phyloP scores from a whole-genome alignment of 768 basidiomycete genomes.

The Kwoniella heveanensis region DNA sequence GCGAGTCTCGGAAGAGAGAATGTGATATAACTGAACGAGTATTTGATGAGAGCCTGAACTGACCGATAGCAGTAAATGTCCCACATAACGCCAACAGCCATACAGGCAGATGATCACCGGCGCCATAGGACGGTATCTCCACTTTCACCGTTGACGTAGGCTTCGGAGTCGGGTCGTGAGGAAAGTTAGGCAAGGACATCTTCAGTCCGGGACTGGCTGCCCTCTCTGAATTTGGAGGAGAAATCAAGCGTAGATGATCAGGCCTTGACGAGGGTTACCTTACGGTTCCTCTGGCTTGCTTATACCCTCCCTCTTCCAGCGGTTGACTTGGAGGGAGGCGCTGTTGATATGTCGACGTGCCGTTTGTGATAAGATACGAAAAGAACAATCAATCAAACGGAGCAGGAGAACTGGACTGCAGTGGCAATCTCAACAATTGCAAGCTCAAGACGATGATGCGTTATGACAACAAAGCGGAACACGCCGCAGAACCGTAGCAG shows the following conservation, averaged over 20 bases:
- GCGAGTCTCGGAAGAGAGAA: too few relatives aligned
- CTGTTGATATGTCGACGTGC: too few relatives aligned
- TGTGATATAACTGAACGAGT: too few relatives aligned
- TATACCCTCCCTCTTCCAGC: conserved; percentile 1
- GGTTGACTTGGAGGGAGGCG: conserved; percentile 1
- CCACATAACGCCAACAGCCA: conserved; percentile 53
- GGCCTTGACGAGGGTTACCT: too few relatives aligned
- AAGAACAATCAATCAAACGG: background rate
- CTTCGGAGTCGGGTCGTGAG: conserved; percentile 4
- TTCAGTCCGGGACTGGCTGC: background rate
- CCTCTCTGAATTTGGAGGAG: too few relatives aligned
- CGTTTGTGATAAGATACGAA: background rate
- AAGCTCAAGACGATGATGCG: background rate
- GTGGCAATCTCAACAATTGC: background rate
- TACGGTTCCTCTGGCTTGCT: background rate
- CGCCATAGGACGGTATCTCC: conserved; percentile 34
- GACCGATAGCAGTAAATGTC: conserved; percentile 51
- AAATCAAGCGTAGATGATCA: too few relatives aligned
- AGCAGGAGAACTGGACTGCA: background rate
- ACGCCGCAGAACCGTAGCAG: background rate
- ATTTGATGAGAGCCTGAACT: too few relatives aligned
- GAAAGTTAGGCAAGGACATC: conserved; percentile 47
- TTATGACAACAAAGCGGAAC: background rate
- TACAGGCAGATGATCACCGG: conserved; percentile 49
- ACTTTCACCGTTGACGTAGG: conserved; percentile 23